These are phyloP conservation scores for Paramecium caudatum DNA, from an alignment of 73 alveolate species.

Conservation along the genomic window DNA sequence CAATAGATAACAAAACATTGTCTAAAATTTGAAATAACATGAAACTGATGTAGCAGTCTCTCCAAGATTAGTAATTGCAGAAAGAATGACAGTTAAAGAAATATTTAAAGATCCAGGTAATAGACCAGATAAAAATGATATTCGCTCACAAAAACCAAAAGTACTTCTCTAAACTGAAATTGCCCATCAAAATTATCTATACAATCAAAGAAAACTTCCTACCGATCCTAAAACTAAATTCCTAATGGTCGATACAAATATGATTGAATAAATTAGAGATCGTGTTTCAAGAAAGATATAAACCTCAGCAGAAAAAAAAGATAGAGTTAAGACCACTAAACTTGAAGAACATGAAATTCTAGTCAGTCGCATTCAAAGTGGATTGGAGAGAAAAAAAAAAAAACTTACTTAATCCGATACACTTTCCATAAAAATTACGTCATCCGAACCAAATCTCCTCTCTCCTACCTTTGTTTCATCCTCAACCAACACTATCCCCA, in stretches of 20 bases:
- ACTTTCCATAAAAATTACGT: background rate
- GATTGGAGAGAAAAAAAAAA: background rate
- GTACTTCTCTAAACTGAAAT: constrained; percentile 35
- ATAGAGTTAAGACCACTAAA: constrained; percentile 1
- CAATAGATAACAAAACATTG: background rate
- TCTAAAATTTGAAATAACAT: background rate
- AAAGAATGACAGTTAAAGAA: constrained; percentile 55
- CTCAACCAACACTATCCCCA: background rate
- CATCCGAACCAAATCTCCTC: background rate
- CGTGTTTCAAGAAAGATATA: background rate
- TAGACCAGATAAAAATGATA: constrained; percentile 60
- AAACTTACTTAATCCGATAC: background rate
- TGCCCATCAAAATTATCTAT: constrained; percentile 1
- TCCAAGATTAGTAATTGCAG: background rate
- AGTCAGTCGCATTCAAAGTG: background rate
- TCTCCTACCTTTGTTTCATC: background rate
- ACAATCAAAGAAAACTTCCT: background rate
- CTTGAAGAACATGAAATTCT: constrained; percentile 17
- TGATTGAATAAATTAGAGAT: constrained; percentile 22
- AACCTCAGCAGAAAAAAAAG: background rate
- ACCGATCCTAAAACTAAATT: constrained; percentile 9
- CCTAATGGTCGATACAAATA: constrained; percentile 12
- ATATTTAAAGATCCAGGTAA: constrained; percentile 33
- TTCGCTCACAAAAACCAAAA: constrained; percentile 50
- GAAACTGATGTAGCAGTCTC: background rate